Evolutionary conservation across 73 alveolate genomes (phyloP).

Genomic region (Tetrahymena elliotti): DNA sequence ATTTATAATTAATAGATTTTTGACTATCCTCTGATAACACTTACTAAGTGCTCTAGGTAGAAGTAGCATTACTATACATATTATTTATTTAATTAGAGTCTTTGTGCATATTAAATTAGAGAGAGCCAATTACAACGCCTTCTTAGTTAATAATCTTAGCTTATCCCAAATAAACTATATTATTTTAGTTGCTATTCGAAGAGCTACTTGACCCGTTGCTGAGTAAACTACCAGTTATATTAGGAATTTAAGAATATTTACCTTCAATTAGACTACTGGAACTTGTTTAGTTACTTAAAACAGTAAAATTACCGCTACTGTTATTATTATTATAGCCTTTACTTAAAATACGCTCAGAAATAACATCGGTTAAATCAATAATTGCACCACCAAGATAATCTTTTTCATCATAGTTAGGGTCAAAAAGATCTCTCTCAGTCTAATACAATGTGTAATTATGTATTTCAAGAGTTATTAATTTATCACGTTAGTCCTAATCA

Average conservation of each 20-base stretch:
- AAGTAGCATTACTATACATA: not conserved
- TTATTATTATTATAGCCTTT: not conserved
- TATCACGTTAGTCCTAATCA: not conserved
- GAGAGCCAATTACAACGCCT: not conserved
- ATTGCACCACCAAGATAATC: not conserved
- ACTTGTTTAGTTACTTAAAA: not conserved
- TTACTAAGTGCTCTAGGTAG: not conserved
- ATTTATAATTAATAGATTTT: not conserved
- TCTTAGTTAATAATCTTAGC: not conserved
- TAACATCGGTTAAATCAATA: not conserved
- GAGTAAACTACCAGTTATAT: not conserved
- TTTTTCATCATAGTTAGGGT: not conserved
- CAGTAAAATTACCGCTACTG: not conserved
- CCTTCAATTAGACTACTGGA: not conserved
- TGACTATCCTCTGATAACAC: not conserved
- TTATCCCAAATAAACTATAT: not conserved
- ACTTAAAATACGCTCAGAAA: not conserved
- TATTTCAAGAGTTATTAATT: not conserved
- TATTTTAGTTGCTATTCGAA: not conserved
- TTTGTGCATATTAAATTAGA: not conserved
- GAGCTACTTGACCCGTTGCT: not conserved
- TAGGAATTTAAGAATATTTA: not conserved
- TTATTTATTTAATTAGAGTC: not conserved
- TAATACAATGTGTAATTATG: not conserved
- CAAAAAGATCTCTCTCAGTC: not conserved